These are phyloP conservation scores for Scheffersomyces insectosa DNA, from an alignment of 1,139 yeast species.

Conservation along the genomic window DNA sequence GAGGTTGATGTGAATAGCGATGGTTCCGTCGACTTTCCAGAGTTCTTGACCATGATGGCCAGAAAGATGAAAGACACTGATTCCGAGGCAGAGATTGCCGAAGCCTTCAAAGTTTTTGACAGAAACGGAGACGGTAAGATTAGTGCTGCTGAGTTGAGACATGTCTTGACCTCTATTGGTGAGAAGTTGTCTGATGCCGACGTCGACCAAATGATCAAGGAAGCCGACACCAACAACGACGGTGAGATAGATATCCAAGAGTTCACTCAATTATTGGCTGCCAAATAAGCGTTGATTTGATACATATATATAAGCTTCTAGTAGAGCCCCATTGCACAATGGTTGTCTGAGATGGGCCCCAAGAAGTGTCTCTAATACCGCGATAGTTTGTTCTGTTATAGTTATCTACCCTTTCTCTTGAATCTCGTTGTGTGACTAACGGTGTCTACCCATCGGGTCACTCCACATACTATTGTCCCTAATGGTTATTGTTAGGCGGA, in stretches of 20 bases:
- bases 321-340: too few relatives aligned
- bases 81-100: conserved; percentile 94
- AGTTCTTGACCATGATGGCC: conserved; percentile 83
- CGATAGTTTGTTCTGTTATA: too few relatives aligned
- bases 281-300: conserved; percentile 28
- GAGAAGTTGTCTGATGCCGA: conserved; percentile 90
- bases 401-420: too few relatives aligned
- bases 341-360: too few relatives aligned
- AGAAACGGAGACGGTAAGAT: conserved; percentile 96
- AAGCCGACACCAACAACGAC: conserved; percentile 93
- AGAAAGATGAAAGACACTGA: conserved; percentile 96
- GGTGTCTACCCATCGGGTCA: too few relatives aligned
- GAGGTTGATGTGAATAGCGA: conserved; percentile 96
- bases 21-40: conserved; percentile 92
- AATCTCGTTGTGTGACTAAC: too few relatives aligned
- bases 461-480: too few relatives aligned
- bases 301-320: too few relatives aligned
- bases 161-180: conserved; percentile 57
- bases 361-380: too few relatives aligned
- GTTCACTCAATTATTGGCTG: conserved; percentile 75
- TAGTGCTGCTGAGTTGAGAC: conserved; percentile 93
- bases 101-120: conserved; percentile 94
- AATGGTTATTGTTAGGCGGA: too few relatives aligned
- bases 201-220: conserved; percentile 94
- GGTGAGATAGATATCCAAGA: conserved; percentile 97